phyloP scores from a whole-genome alignment of 345 rosid genomes.

The Corchorus capsularis region DNA sequence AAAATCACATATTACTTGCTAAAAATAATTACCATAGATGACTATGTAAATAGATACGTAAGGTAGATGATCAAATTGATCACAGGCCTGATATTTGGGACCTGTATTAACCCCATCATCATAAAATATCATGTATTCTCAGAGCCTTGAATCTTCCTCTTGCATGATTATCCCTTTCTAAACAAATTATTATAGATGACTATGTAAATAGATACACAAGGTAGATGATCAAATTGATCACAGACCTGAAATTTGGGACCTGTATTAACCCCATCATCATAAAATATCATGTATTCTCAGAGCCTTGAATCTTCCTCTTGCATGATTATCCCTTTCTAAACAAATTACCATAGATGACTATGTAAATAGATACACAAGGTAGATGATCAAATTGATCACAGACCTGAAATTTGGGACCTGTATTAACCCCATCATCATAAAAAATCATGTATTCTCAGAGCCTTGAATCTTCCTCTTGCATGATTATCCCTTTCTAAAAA shows the following conservation, averaged over 20 bases:
- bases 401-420: neutral
- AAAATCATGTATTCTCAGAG: neutral
- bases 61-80: neutral
- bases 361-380: neutral
- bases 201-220: neutral
- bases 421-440: neutral
- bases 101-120: neutral
- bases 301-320: neutral
- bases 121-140: neutral
- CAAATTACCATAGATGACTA: neutral
- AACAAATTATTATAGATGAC: neutral
- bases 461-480: neutral
- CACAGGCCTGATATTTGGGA: neutral
- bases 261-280: neutral
- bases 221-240: neutral
- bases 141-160: neutral
- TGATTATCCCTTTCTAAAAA: neutral
- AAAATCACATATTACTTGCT: neutral
- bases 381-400: neutral
- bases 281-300: neutral
- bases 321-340: neutral
- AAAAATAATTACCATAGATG: neutral
- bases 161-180: neutral
- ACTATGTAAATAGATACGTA: neutral
- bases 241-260: neutral